Conservation (phyloP, 495 filamentous ascomycete species). For the Chaetomium tenue region DNA sequence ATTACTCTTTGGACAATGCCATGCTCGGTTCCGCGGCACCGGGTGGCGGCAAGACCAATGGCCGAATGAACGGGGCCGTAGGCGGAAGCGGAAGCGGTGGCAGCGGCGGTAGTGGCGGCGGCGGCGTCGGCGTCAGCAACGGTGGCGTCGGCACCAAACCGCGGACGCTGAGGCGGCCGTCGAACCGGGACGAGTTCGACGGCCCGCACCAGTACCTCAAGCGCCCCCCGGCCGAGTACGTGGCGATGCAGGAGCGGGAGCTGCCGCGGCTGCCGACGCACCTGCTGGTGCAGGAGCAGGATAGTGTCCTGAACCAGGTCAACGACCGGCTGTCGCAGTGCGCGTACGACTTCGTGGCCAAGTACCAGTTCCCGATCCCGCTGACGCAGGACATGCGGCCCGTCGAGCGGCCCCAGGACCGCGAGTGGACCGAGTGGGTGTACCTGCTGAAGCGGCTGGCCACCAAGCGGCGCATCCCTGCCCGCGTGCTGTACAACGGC, state of each 20-base stretch:
- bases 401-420: conserved; percentile 73
- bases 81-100: too few species aligned
- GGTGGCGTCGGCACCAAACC: conserved; percentile 36
- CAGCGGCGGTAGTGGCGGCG: too few species aligned
- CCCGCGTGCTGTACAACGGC: conserved; percentile 77
- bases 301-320: conserved; percentile 71
- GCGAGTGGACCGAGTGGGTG: conserved; percentile 92
- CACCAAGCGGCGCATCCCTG: conserved; percentile 79
- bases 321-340: conserved; percentile 82
- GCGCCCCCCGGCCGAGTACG: conserved; percentile 60
- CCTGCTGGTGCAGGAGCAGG: conserved; percentile 78
- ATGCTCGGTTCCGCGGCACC: conserved; percentile 33
- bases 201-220: conserved; percentile 78
- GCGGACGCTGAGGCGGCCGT: conserved; percentile 66
- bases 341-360: conserved; percentile 85
- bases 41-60: conserved; percentile 44
- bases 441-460: conserved; percentile 82
- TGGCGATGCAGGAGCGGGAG: conserved; percentile 72
- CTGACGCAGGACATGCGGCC: conserved; percentile 74
- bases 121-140: too few species aligned
- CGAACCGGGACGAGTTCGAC: conserved; percentile 87
- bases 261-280: conserved; percentile 79
- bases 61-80: conserved; percentile 33
- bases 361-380: conserved; percentile 85
- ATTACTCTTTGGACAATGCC: conserved; percentile 46